Base-by-base conservation (phyloP, 1,284 basidiomycete species). In the Schizopora paradoxa region DNA sequence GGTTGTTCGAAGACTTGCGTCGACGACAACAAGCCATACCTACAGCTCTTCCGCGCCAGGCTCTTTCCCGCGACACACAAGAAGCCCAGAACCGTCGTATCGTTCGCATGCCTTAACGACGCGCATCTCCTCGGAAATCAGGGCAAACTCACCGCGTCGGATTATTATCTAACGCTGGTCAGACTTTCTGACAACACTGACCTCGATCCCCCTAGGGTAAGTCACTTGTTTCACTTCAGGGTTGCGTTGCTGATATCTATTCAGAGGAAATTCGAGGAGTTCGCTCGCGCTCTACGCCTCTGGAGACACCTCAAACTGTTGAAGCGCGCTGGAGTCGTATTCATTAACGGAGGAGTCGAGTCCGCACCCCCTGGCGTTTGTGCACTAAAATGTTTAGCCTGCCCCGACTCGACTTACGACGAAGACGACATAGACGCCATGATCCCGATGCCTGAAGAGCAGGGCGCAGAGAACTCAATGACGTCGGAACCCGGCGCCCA, bases 181-280 rank as follows among this genome's bases (percentile, higher is more conserved):
- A 18, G 26, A 11, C 19, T 40, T 11, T 21, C 37, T 14, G 37
- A 40, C 14, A 40, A 40, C 37, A 40, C 25, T 10, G 37, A 14
- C 19, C 7, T 40, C 18, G 25, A 26, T 23, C 21, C 19, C 10
- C 25, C 25, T 11, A 18, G 25, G 37, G 37, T 40, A 14, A 26
- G 37, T 11, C 14, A 4, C 21, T 40, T 5, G 21, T 26, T 25
- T 35, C 8, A 35, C 26, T 8, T n/a, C n/a, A 11, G 4, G 6
- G 6, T 7, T 7, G 3, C 5, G 10, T 23, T 23, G 37, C 3
- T 11, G 10, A 10, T 22, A 23, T 26, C 3, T 13, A 13, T n/a
- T 16, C 18, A 10, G 23, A 22, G 26, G 37, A 23, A 40, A 22
- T 40, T 22, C 13, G 25, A 40, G 26, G 37, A 40, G 18, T 40